Evolutionary conservation across 208 protist genomes (phyloP).

Genomic region (Trypanosoma lewisi): DNA sequence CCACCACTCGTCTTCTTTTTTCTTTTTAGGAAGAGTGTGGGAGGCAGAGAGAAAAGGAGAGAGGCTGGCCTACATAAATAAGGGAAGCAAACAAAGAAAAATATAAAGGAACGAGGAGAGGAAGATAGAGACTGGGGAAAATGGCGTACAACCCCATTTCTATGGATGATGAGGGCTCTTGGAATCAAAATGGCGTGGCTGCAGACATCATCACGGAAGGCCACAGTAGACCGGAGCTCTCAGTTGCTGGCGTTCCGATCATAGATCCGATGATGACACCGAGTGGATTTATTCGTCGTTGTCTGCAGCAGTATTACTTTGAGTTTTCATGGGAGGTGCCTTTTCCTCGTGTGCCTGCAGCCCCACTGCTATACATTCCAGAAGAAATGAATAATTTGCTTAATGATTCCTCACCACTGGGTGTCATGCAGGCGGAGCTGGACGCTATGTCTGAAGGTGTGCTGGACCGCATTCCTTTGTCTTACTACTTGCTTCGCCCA

Average conservation of each 20-base stretch:
- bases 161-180: constrained; percentile 45
- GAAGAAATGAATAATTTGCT: constrained; percentile 48
- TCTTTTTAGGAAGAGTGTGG: too few relatives aligned
- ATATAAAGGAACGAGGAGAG: background rate
- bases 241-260: constrained; percentile 14
- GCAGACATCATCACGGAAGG: constrained; percentile 19
- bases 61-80: too few relatives aligned
- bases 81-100: background rate
- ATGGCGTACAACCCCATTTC: constrained; percentile 77
- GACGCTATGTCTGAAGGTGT: constrained; percentile 69
- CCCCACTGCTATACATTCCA: constrained; percentile 67
- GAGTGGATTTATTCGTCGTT: constrained; percentile 49
- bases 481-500: constrained; percentile 59
- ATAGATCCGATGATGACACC: constrained; percentile 22
- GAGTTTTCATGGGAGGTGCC: constrained; percentile 67
- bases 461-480: constrained; percentile 63
- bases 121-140: background rate
- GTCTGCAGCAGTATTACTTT: constrained; percentile 59
- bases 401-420: constrained; percentile 31
- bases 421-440: constrained; percentile 81
- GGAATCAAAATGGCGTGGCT: constrained; percentile 4
- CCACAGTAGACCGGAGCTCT: constrained; percentile 9
- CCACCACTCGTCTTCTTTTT: too few relatives aligned
- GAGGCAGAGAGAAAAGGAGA: background rate
- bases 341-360: constrained; percentile 46